phyloP scores from a whole-genome alignment of 2,329 filamentous ascomycete species.

The Clarireedia hainanense region DNA sequence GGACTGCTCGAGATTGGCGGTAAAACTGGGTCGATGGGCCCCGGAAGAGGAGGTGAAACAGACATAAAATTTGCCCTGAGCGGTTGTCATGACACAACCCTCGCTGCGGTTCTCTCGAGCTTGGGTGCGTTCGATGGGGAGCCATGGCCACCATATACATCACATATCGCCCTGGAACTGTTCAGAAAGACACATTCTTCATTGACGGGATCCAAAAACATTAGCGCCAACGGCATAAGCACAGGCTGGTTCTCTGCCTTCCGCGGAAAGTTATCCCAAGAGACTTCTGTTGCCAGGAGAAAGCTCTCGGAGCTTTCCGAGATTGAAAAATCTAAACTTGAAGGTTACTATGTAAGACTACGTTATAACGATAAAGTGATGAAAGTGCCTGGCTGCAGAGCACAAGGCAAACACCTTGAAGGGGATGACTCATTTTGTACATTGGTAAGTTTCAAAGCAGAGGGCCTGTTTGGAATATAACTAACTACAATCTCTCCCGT shows the following conservation, averaged over 20 bases:
- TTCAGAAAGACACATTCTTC: conserved; percentile 50
- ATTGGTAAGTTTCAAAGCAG: conserved; percentile 48
- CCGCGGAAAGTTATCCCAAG: conserved; percentile 12
- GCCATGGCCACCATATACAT: conserved; percentile 89
- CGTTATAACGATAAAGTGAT: conserved; percentile 86
- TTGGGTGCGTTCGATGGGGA: conserved; percentile 68
- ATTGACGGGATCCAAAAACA: conserved; percentile 10
- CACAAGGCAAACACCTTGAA: conserved; percentile 71
- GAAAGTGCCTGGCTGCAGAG: conserved; percentile 71
- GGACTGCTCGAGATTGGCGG: conserved; percentile 42
- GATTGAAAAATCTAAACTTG: conserved; percentile 50
- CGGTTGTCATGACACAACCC: conserved; percentile 89
- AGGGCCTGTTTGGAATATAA: neutral
- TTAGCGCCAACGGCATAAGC: conserved; percentile 1
- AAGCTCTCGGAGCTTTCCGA: conserved; percentile 46
- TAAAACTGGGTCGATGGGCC: conserved; percentile 30
- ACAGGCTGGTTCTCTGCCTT: conserved; percentile 21
- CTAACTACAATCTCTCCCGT: neutral
- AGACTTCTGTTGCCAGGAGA: conserved; percentile 50
- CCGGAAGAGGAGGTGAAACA: conserved; percentile 39
- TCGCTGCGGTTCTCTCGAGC: conserved; percentile 70
- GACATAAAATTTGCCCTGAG: conserved; percentile 67
- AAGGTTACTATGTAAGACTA: conserved; percentile 79
- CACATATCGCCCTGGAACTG: conserved; percentile 83
- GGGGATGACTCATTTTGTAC: conserved; percentile 90